Evolutionary conservation across 345 rosid species (phyloP).

Genomic region (Eucalyptus globulus): DNA sequence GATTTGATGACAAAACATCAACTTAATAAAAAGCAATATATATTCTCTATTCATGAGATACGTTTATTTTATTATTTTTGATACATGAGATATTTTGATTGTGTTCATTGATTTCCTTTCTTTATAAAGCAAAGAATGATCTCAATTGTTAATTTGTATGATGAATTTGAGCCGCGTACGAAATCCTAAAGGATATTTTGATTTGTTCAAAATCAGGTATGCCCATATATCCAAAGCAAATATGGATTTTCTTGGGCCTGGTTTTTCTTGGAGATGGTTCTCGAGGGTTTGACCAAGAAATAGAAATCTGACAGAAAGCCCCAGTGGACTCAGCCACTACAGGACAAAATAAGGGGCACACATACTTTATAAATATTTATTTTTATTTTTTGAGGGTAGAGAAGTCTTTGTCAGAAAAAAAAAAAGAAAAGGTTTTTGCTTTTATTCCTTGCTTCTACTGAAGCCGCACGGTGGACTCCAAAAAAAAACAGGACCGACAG

Average conservation of each 20-base stretch:
- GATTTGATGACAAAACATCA: no score
- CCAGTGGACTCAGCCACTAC: background rate
- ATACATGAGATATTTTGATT: no score
- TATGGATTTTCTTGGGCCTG: background rate
- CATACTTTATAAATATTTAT: background rate
- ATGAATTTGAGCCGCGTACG: background rate
- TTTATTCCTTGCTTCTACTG: no score
- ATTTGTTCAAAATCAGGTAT: background rate
- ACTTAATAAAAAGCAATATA: no score
- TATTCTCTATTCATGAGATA: no score
- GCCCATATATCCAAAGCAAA: background rate
- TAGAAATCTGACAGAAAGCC: background rate
- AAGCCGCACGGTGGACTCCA: no score
- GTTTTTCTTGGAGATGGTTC: background rate
- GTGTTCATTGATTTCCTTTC: no score
- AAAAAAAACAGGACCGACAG: no score
- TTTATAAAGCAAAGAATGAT: no score
- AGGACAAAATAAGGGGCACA: background rate
- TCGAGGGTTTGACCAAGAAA: background rate
- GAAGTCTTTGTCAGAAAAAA: background rate
- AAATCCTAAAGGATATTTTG: background rate
- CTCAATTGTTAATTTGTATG: background rate
- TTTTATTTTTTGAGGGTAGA: background rate
- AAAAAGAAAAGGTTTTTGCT: background rate
- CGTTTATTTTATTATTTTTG: no score